Conservation (phyloP, 768 basidiomycete species). For the Sistotremastrum niveocremeum region DNA sequence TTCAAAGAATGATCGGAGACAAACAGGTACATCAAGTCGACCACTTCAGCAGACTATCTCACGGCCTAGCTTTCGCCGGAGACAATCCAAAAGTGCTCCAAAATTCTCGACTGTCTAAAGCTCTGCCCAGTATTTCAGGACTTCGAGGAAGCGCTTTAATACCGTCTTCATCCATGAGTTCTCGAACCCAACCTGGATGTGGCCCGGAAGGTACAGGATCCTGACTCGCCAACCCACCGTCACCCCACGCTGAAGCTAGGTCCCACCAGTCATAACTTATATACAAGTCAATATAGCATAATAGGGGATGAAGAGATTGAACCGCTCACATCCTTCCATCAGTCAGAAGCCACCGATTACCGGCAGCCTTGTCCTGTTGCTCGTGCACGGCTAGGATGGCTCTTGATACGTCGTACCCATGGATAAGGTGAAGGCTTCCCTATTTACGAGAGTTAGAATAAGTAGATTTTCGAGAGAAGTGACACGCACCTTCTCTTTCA, state of each 20-base stretch:
- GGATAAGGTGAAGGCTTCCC: slow-evolving; percentile 48
- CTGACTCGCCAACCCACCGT: slow-evolving; percentile 9
- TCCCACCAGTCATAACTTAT: slow-evolving; percentile 54
- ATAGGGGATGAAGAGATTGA: not conserved
- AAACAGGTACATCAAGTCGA: no score
- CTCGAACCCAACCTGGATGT: slow-evolving; percentile 40
- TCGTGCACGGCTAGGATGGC: slow-evolving; percentile 44
- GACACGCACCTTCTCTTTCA: slow-evolving; percentile 31
- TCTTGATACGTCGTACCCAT: slow-evolving; percentile 46
- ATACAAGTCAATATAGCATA: not conserved
- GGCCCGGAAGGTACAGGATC: slow-evolving; percentile 17
- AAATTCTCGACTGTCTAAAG: slow-evolving; percentile 47
- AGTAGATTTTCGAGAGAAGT: not conserved
- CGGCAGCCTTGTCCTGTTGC: slow-evolving; percentile 28
- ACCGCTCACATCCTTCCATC: slow-evolving; percentile 28
- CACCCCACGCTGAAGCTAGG: slow-evolving; percentile 41
- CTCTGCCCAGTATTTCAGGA: slow-evolving; percentile 33
- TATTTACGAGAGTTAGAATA: slow-evolving; percentile 11
- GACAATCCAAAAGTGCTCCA: slow-evolving; percentile 24
- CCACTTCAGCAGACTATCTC: not conserved
- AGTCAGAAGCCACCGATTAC: slow-evolving; percentile 43
- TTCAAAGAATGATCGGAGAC: no score
- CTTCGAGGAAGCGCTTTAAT: slow-evolving; percentile 41
- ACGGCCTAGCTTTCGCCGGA: slow-evolving; percentile 7
- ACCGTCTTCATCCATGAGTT: slow-evolving; percentile 39